Base-by-base conservation (phyloP, 2,329 filamentous ascomycete genomes). In the Nannizziopsis barbatae region DNA sequence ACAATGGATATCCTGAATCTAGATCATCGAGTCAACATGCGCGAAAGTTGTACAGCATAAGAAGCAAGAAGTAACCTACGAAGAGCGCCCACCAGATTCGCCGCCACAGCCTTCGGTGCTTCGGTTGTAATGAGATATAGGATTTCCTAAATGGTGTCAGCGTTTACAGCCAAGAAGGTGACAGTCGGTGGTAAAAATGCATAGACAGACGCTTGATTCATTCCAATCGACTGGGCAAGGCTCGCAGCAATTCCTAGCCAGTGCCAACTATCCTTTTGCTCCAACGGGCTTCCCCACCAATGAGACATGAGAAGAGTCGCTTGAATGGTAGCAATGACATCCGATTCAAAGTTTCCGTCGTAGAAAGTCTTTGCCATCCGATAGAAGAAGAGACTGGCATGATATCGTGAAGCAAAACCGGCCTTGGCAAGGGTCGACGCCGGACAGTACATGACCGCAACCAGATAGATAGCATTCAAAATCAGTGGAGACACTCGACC, bases 201-300 rank as follows among this genome's bases (percentile, higher is more conserved):
- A n/a, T 14, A 35, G 7, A 47, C 57, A 14, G 27, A 60, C 58
- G 50, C 22, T 51, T 55, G 54, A 50, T 61, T 56, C 51, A 61
- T 53, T 11, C 59, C 59, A 5, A 58, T 22, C 8, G 53, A 45
- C 39, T 58, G 59, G 17, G 59, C 59, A 42, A 57, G 52, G 18
- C 55, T 53, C 6, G 51, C 52, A 8, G 59, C 55, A 11, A 55
- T 50, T 7, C 56, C 57, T 18, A 58, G 39, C 59, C 59, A 61
- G 47, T 58, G 55, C 52, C 53, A 59, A 27, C 56, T 49, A 42
- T 61, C 59, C 44, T 61, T 59, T n/a, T 55, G 55, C 15, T 60
- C 59, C 10, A 55, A 47, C 10, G 58, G 50, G 7, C 53, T 53
- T 39, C 50, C 53, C 59, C 59, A 60, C 57, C 56, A 57, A 42